Percentiles rank a stretch among this genome's conserved stretches.
phyloP scores from a whole-genome alignment of 1,284 basidiomycete genomes.

The Pisolithus thermaeus region DNA sequence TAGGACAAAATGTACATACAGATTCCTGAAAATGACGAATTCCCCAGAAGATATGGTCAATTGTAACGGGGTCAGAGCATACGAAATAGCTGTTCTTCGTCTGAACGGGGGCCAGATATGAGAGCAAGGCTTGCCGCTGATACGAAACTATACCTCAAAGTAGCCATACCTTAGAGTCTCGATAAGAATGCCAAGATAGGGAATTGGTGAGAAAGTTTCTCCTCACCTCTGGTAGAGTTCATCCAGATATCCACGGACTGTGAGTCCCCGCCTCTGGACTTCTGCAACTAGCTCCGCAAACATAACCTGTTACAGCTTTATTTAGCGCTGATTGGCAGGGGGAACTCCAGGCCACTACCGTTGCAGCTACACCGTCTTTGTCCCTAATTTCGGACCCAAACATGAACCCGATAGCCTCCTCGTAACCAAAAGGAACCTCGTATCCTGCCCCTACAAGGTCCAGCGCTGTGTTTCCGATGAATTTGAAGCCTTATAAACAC shows the following conservation, averaged over 20 bases:
- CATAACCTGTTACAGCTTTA: slow-evolving; percentile 36
- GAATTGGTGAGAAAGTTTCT: slow-evolving; percentile 1
- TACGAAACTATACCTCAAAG: slow-evolving; percentile 11
- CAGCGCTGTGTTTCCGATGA: slow-evolving; percentile 76
- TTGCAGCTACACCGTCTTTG: slow-evolving; percentile 79
- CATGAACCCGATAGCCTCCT: slow-evolving; percentile 88
- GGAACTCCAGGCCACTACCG: slow-evolving; percentile 35
- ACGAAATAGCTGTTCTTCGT: slow-evolving; percentile 81
- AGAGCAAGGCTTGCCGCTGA: not conserved
- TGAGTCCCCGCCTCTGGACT: slow-evolving; percentile 46
- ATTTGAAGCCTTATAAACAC: slow-evolving; percentile 62
- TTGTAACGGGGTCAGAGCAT: slow-evolving; percentile 57
- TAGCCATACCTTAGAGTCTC: slow-evolving; percentile 41
- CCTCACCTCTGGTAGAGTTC: slow-evolving; percentile 60
- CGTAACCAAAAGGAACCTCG: slow-evolving; percentile 77
- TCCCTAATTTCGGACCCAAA: slow-evolving; percentile 71
- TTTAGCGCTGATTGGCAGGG: not conserved
- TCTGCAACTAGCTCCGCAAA: slow-evolving; percentile 63
- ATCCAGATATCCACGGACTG: slow-evolving; percentile 51
- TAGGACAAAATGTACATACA: slow-evolving; percentile 25
- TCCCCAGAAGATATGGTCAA: slow-evolving; percentile 61
- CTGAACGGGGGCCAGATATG: slow-evolving; percentile 30
- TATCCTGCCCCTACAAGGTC: slow-evolving; percentile 59
- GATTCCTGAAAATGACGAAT: slow-evolving; percentile 50
- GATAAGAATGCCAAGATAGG: slow-evolving; percentile 26